Evolutionary conservation across 2,329 filamentous ascomycete genomes (phyloP).

Genomic region (Microdochium paspali): DNA sequence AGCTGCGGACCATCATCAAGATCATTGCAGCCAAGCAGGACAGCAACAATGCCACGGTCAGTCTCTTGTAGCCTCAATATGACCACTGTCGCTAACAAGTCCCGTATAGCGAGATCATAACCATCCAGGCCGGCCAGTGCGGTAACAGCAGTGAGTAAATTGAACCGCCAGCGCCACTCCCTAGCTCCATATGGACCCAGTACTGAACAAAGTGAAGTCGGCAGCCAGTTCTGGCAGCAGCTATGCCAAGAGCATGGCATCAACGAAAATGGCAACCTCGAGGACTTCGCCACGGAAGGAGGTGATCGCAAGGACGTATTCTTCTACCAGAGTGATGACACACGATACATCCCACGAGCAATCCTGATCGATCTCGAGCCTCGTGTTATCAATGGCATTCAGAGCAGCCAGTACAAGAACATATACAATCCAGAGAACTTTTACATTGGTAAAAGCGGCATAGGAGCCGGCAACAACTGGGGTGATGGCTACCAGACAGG

Average conservation of each 20-base stretch:
- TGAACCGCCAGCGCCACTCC: conserved; percentile 8
- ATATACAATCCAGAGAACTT: conserved; percentile 99
- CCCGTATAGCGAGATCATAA: conserved; percentile 86
- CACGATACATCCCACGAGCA: conserved; percentile 91
- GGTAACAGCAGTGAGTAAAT: conserved; percentile 87
- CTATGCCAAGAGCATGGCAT: conserved; percentile 97
- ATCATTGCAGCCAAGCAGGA: conserved; percentile 1
- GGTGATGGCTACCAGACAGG: conserved; percentile 91
- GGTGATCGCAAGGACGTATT: conserved; percentile 98
- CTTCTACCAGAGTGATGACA: conserved; percentile 99
- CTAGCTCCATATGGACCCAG: too few species aligned
- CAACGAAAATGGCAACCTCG: conserved; percentile 91
- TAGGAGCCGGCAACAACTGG: conserved; percentile 97
- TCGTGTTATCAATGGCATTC: conserved; percentile 84
- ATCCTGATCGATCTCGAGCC: conserved; percentile 95
- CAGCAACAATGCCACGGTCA: conserved; percentile 16
- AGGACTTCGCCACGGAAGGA: conserved; percentile 95
- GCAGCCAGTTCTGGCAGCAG: conserved; percentile 98
- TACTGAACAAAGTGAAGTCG: conserved; percentile 52
- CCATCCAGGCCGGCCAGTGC: conserved; percentile 96
- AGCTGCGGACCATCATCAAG: background rate
- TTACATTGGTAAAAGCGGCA: conserved; percentile 88
- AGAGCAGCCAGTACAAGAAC: conserved; percentile 89
- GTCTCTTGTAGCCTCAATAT: background rate
- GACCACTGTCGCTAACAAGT: background rate